Base-by-base conservation (phyloP, 1,139 yeast genomes). In the Pichia sp. region DNA sequence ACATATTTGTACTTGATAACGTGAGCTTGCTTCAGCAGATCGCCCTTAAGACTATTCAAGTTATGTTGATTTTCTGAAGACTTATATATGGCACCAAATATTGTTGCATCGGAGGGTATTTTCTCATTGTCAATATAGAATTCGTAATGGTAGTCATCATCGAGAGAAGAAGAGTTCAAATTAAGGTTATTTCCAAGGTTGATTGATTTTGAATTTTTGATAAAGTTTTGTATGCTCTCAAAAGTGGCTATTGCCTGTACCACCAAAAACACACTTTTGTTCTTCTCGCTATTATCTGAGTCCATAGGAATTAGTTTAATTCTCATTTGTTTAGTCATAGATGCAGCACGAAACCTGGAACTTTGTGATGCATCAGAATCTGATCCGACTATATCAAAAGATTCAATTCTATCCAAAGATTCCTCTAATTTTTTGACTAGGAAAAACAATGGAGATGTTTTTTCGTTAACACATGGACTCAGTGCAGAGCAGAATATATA, bases 161-260 rank as follows among this genome's bases (percentile, higher is more conserved):
- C 60, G 10, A 60, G 41, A n/a, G 47, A 48, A 8, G 56, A 31
- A 4, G 54, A 49, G 49, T 80, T 67, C 9, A 56, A 14, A 16
- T 54, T 56, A 1, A 36, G 31, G 16, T 33, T 38, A 6, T 24
- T 44, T 34, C 38, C 42, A 5, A 56, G 16, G 43, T 48, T 52
- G 4, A 54, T 36, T 12, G 55, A 43, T 30, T 54, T 51, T 1
- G 59, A 54, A 51, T 71, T 72, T 48, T 71, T 80, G 58, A 85
- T 71, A 64, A 88, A 90, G 1, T 83, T 79, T 52, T 82, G 85
- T 44, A 92, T 76, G 1, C 92, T 81, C 57, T 79, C 80, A 66
- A 90, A 85, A 0, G 97, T 87, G 0, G 97, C 96, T 63, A 91
- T 85, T 0, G 96, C 96, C 67, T 91, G 97, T n/a, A 88, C 87